Conservation (phyloP, 805 yeast species). For the Candida dendrica region DNA sequence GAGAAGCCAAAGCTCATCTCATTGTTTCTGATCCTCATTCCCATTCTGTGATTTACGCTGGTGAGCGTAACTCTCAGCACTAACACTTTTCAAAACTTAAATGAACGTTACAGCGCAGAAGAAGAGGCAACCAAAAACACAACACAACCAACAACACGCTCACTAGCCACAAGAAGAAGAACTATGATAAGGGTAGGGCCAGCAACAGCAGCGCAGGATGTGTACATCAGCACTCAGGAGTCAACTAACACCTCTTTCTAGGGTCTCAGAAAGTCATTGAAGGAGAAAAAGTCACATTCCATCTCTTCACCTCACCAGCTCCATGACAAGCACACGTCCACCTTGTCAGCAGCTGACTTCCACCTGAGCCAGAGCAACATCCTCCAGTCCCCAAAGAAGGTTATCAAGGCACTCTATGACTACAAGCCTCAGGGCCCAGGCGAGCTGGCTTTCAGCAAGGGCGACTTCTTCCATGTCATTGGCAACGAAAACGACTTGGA, state of each 20-base stretch:
- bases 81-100: too few species aligned
- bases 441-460: conserved; percentile 70
- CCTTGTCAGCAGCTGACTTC: conserved; percentile 19
- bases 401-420: conserved; percentile 73
- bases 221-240: too few species aligned
- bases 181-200: too few species aligned
- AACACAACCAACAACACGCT: too few species aligned
- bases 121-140: too few species aligned
- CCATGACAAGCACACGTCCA: conserved; percentile 13
- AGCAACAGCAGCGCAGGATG: too few species aligned
- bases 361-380: conserved; percentile 13
- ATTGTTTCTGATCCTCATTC: too few species aligned
- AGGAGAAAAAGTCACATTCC: conserved; percentile 14
- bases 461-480: conserved; percentile 84
- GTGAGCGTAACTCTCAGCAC: too few species aligned
- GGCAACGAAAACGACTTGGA: conserved; percentile 49
- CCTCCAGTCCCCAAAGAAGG: conserved; percentile 62
- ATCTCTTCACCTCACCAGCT: neutral
- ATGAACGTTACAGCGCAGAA: too few species aligned
- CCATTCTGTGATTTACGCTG: too few species aligned
- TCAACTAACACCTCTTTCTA: conserved; percentile 1
- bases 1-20: too few species aligned
- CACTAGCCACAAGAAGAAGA: too few species aligned
- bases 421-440: conserved; percentile 76
- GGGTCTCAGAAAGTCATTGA: conserved; percentile 17